Evolutionary conservation across 352 stramenopile species (phyloP).

Genomic region (Phytophthora parvispora): DNA sequence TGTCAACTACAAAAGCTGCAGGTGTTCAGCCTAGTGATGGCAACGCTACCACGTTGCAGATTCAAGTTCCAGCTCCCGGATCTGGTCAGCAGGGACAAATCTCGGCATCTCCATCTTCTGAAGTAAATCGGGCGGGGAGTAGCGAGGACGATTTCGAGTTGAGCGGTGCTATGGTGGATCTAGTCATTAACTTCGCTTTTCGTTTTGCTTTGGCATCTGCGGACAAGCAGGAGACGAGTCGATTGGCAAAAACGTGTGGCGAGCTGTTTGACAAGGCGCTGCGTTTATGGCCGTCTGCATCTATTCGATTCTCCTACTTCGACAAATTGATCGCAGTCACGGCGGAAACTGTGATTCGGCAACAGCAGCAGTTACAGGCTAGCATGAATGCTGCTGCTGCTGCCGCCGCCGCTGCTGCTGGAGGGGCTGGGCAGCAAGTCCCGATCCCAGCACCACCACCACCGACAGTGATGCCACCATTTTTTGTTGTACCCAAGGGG

Average conservation of each 20-base stretch:
- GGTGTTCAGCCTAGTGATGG: conserved; percentile 16
- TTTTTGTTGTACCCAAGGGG: conserved; percentile 86
- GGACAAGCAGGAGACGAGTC: conserved; percentile 90
- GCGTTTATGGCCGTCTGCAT: conserved; percentile 84
- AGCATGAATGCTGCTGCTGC: conserved; percentile 39
- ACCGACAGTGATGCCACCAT: conserved; percentile 75
- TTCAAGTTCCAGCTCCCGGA: conserved; percentile 8
- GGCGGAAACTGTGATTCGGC: conserved; percentile 84
- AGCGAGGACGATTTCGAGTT: conserved; percentile 91
- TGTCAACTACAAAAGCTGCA: conserved; percentile 24
- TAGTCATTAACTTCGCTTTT: conserved; percentile 95
- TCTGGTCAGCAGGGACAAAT: conserved; percentile 20
- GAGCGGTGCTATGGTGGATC: conserved; percentile 89
- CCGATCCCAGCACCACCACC: conserved; percentile 30
- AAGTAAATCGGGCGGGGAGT: conserved; percentile 34
- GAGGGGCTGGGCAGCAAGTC: conserved; percentile 34
- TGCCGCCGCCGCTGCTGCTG: conserved; percentile 20
- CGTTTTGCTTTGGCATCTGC: conserved; percentile 90
- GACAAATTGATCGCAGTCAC: conserved; percentile 93
- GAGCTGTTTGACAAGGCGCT: conserved; percentile 91
- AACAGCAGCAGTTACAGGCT: conserved; percentile 67
- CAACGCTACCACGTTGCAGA: conserved; percentile 14
- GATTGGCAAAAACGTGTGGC: conserved; percentile 89
- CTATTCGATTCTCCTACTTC: conserved; percentile 93
- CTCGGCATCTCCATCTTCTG: conserved; percentile 24